phyloP scores from a whole-genome alignment of 2,329 filamentous ascomycete genomes.

The Colletotrichum cuscutae region DNA sequence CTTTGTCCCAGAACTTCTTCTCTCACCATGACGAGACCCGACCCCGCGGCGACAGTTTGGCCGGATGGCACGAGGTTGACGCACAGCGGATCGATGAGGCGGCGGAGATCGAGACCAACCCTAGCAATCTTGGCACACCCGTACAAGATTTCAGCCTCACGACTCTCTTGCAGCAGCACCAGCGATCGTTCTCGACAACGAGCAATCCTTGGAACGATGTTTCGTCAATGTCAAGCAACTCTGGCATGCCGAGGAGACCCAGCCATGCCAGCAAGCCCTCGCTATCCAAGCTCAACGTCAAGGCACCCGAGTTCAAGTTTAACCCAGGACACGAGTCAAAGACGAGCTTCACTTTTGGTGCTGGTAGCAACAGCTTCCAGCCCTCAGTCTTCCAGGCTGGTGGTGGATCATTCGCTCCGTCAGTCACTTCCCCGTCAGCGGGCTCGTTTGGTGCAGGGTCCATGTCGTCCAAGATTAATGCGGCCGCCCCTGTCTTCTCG shows the following conservation, averaged over 20 bases:
- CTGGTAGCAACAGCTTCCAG: slow-evolving; percentile 56
- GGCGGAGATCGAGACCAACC: slow-evolving; percentile 78
- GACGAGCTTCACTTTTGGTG: slow-evolving; percentile 62
- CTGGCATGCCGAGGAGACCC: slow-evolving; percentile 48
- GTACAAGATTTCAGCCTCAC: slow-evolving; percentile 60
- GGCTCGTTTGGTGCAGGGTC: slow-evolving; percentile 53
- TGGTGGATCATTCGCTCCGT: slow-evolving; percentile 41
- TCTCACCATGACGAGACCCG: slow-evolving; percentile 63
- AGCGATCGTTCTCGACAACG: slow-evolving; percentile 63
- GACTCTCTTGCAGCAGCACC: slow-evolving; percentile 56
- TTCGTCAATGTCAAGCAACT: slow-evolving; percentile 50
- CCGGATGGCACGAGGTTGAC: slow-evolving; percentile 52
- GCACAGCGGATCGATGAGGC: slow-evolving; percentile 59
- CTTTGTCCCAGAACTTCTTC: slow-evolving; percentile 74
- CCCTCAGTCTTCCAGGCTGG: slow-evolving; percentile 58
- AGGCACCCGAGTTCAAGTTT: slow-evolving; percentile 90
- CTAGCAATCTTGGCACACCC: slow-evolving; percentile 76
- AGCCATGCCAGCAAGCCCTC: slow-evolving; percentile 77
- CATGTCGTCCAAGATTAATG: slow-evolving; percentile 70
- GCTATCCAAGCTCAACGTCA: slow-evolving; percentile 85
- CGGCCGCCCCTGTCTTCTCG: slow-evolving; percentile 76
- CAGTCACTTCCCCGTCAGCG: slow-evolving; percentile 46
- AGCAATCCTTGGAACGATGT: slow-evolving; percentile 74
- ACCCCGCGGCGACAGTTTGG: slow-evolving; percentile 44
- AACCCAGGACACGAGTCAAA: slow-evolving; percentile 65